phyloP scores from a whole-genome alignment of 2,329 filamentous ascomycete species.

The Ceratocystis cacaofunesta region DNA sequence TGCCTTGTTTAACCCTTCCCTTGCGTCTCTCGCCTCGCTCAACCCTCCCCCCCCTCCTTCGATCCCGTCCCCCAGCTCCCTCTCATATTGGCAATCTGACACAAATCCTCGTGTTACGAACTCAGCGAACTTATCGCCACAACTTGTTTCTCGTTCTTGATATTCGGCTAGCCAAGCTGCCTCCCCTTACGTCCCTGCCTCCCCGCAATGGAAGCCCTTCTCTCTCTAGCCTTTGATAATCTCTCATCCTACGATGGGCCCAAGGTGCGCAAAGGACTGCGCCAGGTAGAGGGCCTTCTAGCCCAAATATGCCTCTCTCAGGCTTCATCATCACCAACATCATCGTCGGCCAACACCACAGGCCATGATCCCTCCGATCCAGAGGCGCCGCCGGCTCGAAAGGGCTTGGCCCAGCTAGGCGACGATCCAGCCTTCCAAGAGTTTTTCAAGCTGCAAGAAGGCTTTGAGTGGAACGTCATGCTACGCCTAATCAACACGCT shows the following conservation, averaged over 20 bases:
- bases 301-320: conserved; percentile 81
- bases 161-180: neutral
- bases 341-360: neutral
- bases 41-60: neutral
- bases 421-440: conserved; percentile 83
- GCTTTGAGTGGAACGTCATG: conserved; percentile 95
- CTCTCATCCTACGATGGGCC: conserved; percentile 78
- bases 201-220: conserved; percentile 65
- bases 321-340: conserved; percentile 15
- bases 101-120: neutral
- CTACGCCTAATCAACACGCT: conserved; percentile 73
- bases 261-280: conserved; percentile 85
- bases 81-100: neutral
- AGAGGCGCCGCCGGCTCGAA: conserved; percentile 32
- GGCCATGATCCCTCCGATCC: conserved; percentile 14
- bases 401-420: conserved; percentile 53
- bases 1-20: neutral
- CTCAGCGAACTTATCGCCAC: neutral
- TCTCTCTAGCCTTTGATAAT: conserved; percentile 91
- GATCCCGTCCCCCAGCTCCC: neutral
- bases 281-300: conserved; percentile 84
- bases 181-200: conserved; percentile 15
- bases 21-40: neutral
- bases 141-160: neutral
- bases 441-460: conserved; percentile 92